These are phyloP conservation scores for Trichoderma hamatum DNA, from an alignment of 2,329 filamentous ascomycete species.

Conservation along the genomic window DNA sequence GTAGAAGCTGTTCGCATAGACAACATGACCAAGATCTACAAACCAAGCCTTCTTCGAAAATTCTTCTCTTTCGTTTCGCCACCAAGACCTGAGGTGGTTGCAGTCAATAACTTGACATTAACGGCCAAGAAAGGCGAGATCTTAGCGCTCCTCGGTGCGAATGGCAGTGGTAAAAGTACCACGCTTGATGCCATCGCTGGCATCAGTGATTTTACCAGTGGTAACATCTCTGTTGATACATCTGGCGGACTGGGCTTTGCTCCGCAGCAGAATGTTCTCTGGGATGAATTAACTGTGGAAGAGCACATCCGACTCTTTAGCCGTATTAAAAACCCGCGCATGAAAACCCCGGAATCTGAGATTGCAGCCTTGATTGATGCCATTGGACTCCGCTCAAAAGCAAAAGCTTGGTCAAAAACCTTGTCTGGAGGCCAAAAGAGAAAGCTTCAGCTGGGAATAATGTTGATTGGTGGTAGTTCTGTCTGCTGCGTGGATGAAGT, in stretches of 20 bases:
- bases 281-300: conserved; percentile 70
- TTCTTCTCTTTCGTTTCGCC: conserved; percentile 51
- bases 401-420: conserved; percentile 61
- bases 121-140: conserved; percentile 74
- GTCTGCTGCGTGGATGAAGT: conserved; percentile 78
- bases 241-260: conserved; percentile 74
- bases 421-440: conserved; percentile 76
- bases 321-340: conserved; percentile 60
- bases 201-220: conserved; percentile 53
- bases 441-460: conserved; percentile 76
- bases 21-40: conserved; percentile 75
- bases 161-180: conserved; percentile 78
- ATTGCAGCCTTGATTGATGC: conserved; percentile 54
- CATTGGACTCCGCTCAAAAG: conserved; percentile 69
- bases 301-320: conserved; percentile 75
- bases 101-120: conserved; percentile 72
- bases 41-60: conserved; percentile 61
- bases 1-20: conserved; percentile 67
- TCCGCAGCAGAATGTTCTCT: conserved; percentile 76
- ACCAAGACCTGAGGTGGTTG: conserved; percentile 67
- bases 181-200: conserved; percentile 39
- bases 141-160: conserved; percentile 67
- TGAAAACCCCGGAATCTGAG: conserved; percentile 50
- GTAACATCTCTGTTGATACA: conserved; percentile 64
- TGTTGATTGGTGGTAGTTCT: conserved; percentile 73